These are phyloP conservation scores for Amanita subjunquillea DNA, from an alignment of 768 basidiomycete species.

Conservation along the genomic window DNA sequence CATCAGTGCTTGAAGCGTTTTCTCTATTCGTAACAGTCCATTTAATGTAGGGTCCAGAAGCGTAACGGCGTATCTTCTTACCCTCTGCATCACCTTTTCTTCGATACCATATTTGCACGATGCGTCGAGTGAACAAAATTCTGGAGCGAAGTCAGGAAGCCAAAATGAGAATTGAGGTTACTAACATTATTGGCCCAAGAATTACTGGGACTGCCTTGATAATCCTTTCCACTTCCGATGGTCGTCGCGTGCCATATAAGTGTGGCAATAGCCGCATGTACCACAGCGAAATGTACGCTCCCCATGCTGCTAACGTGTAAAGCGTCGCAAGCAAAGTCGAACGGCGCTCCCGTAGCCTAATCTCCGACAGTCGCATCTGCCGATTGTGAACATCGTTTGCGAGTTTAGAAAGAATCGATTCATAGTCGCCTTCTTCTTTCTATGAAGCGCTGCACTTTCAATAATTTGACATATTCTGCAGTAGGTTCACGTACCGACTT, in stretches of 20 bases:
- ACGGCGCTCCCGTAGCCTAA: conserved; percentile 76
- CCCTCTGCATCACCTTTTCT: conserved; percentile 76
- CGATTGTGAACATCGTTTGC: conserved; percentile 63
- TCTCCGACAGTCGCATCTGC: conserved; percentile 66
- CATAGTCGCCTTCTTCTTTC: conserved; percentile 66
- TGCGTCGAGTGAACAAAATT: conserved; percentile 66
- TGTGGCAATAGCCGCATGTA: conserved; percentile 49
- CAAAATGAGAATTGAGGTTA: conserved; percentile 9
- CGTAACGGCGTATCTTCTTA: conserved; percentile 22
- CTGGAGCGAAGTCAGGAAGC: conserved; percentile 21
- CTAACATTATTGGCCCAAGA: conserved; percentile 72
- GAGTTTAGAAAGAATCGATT: conserved; percentile 57
- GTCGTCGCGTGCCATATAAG: conserved; percentile 19
- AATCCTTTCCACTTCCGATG: conserved; percentile 27
- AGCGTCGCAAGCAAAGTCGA: conserved; percentile 69
- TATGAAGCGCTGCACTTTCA: conserved; percentile 11
- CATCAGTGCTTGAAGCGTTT: conserved; percentile 59
- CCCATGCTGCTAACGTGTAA: conserved; percentile 70
- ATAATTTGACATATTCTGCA: neutral
- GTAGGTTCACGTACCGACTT: conserved; percentile 15
- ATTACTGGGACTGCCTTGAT: conserved; percentile 49
- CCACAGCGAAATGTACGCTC: conserved; percentile 64
- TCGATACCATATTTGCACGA: conserved; percentile 79
- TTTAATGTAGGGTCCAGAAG: neutral
- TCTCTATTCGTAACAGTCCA: conserved; percentile 41